These are phyloP conservation scores for Thalassiosira hispida DNA, from an alignment of 352 stramenopile species.

Conservation along the genomic window DNA sequence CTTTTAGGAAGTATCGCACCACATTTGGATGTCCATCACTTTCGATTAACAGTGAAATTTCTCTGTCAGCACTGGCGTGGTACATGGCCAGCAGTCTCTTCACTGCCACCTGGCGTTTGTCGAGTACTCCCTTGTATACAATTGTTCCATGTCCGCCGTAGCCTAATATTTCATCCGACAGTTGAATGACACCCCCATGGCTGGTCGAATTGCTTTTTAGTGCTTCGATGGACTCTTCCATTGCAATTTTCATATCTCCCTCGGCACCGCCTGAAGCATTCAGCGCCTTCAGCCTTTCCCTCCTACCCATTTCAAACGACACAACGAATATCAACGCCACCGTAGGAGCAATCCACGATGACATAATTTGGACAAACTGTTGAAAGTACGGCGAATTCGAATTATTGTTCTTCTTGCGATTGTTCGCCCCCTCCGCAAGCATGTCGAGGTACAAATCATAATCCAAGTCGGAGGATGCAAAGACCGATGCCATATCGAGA, in stretches of 20 bases:
- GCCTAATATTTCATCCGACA: conserved; percentile 84
- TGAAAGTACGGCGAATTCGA: conserved; percentile 41
- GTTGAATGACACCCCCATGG: conserved; percentile 69
- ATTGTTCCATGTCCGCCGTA: conserved; percentile 88
- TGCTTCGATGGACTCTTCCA: conserved; percentile 25
- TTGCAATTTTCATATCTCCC: neutral
- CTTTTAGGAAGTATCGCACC: conserved; percentile 88
- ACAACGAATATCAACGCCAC: conserved; percentile 80
- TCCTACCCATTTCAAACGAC: conserved; percentile 80
- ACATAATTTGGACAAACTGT: conserved; percentile 68
- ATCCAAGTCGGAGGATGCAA: conserved; percentile 52
- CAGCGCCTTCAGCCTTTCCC: conserved; percentile 63
- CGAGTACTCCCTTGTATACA: conserved; percentile 86
- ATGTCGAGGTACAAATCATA: conserved; percentile 60
- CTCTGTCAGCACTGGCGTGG: conserved; percentile 84
- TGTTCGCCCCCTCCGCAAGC: conserved; percentile 36
- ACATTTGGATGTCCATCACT: conserved; percentile 88
- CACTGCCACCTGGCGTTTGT: conserved; percentile 86
- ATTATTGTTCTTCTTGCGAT: conserved; percentile 45
- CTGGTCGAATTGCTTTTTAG: conserved; percentile 23
- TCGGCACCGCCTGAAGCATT: neutral
- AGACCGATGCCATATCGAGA: conserved; percentile 43
- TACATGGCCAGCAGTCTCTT: conserved; percentile 89
- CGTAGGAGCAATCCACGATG: conserved; percentile 77
- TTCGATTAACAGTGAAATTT: conserved; percentile 89